Conservation (phyloP, 2,329 filamentous ascomycete species). For the Verticillium zaregamsianum region DNA sequence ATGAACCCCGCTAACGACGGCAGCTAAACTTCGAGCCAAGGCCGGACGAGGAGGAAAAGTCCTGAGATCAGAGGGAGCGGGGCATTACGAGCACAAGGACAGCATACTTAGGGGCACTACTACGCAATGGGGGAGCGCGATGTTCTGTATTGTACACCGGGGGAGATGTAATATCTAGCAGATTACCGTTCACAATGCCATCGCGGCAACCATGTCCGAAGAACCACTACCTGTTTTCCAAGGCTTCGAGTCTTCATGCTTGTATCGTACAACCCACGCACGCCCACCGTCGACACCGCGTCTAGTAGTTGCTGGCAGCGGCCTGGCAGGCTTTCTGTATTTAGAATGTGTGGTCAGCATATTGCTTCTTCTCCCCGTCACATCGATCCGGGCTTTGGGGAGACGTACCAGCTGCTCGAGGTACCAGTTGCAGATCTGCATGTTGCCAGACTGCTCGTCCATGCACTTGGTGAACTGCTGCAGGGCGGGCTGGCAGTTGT, state of each 20-base stretch:
- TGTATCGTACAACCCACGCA: constrained; percentile 2
- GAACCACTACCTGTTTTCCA: not conserved
- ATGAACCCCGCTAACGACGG: constrained; percentile 19
- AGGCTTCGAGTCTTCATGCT: not conserved
- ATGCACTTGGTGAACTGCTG: constrained; percentile 91
- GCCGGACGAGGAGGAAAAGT: constrained; percentile 50
- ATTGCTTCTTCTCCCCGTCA: not conserved
- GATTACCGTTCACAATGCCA: not conserved
- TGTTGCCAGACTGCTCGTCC: constrained; percentile 89
- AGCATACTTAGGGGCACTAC: not conserved
- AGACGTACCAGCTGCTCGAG: constrained; percentile 72
- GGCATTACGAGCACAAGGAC: too few species aligned
- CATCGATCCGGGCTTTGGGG: constrained; percentile 22
- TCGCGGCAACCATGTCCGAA: not conserved
- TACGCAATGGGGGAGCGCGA: constrained; percentile 6
- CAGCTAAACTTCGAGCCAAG: constrained; percentile 67
- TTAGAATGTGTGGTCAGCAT: constrained; percentile 3
- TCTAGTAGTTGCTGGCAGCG: constrained; percentile 68
- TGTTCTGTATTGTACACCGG: constrained; percentile 12
- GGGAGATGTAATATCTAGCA: constrained; percentile 7
- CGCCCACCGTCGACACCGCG: not conserved
- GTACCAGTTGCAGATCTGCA: constrained; percentile 98
- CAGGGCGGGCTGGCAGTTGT: constrained; percentile 75
- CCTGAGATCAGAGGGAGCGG: not conserved
- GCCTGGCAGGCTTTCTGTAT: constrained; percentile 74